phyloP scores from a whole-genome alignment of 2,329 filamentous ascomycete genomes.

The Fonsecaea monophora region DNA sequence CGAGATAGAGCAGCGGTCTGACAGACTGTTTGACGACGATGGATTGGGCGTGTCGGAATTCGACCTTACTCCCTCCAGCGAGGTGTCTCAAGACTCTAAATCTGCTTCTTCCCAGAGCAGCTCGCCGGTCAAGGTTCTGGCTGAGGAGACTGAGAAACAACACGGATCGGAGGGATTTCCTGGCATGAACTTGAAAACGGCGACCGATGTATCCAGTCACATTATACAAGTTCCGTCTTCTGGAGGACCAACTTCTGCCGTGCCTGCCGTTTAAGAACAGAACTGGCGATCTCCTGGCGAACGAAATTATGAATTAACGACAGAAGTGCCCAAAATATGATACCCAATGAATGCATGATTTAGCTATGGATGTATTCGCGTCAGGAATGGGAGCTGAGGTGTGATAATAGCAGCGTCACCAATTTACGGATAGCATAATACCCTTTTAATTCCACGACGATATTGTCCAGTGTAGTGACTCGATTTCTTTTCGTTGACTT shows the following conservation, averaged over 20 bases:
- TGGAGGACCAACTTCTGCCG: background rate
- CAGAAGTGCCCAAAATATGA: slow-evolving; percentile 12
- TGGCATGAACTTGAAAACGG: slow-evolving; percentile 16
- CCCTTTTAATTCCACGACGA: background rate
- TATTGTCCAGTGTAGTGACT: background rate
- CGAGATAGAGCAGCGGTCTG: background rate
- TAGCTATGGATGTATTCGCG: background rate
- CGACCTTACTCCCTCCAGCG: slow-evolving; percentile 1
- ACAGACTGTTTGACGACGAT: background rate
- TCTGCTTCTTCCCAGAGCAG: slow-evolving; percentile 14
- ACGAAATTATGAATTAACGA: slow-evolving; percentile 17
- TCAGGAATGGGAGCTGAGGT: background rate
- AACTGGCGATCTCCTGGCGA: background rate
- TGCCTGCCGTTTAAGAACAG: slow-evolving; percentile 1
- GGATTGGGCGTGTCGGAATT: slow-evolving; percentile 6
- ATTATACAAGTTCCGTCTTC: slow-evolving; percentile 3
- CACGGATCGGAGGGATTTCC: background rate
- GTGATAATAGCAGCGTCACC: background rate
- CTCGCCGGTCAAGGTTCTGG: slow-evolving; percentile 7
- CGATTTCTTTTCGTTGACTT: background rate
- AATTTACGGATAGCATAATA: background rate
- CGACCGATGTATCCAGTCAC: background rate
- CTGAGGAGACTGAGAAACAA: background rate
- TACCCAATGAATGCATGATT: slow-evolving; percentile 13
- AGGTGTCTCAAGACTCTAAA: slow-evolving; percentile 3